These are phyloP conservation scores for Euphorbia schlechtendalii DNA, from an alignment of 441 rosid genomes.

Conservation along the genomic window DNA sequence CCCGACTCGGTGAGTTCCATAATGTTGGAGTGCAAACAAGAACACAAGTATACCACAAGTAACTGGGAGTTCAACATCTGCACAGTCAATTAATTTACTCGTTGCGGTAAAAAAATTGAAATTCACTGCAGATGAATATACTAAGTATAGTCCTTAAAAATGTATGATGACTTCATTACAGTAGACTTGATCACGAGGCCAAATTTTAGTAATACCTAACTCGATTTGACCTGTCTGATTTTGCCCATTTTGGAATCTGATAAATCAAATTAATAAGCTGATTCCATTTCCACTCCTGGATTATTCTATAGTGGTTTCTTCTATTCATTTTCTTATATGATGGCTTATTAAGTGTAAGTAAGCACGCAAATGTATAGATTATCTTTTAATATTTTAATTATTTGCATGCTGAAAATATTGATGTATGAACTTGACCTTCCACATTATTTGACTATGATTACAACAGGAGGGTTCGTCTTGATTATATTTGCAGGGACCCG, in stretches of 20 bases:
- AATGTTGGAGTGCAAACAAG: constrained; percentile 85
- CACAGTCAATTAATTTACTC: constrained; percentile 19
- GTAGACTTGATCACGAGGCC: background rate
- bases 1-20: constrained; percentile 83
- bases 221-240: constrained; percentile 7
- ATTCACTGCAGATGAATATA: no score
- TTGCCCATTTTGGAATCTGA: background rate
- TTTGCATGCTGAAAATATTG: constrained; percentile 16
- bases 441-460: constrained; percentile 30
- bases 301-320: constrained; percentile 7
- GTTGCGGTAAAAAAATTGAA: background rate
- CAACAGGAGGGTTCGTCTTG: constrained; percentile 21
- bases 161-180: constrained; percentile 8
- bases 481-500: constrained; percentile 26
- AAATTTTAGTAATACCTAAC: background rate
- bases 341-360: no score
- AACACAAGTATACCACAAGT: constrained; percentile 63
- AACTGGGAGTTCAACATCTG: constrained; percentile 79
- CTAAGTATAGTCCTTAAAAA: no score
- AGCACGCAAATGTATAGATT: background rate
- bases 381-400: constrained; percentile 11
- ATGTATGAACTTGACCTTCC: constrained; percentile 31
- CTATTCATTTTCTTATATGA: constrained; percentile 2
- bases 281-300: constrained; percentile 4
- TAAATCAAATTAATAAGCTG: background rate